A percentile compares a stretch with the other conserved stretches of the same genome.
Evolutionary conservation across 805 yeast genomes (phyloP).

Genomic region (Wickerhamomyces bovis): DNA sequence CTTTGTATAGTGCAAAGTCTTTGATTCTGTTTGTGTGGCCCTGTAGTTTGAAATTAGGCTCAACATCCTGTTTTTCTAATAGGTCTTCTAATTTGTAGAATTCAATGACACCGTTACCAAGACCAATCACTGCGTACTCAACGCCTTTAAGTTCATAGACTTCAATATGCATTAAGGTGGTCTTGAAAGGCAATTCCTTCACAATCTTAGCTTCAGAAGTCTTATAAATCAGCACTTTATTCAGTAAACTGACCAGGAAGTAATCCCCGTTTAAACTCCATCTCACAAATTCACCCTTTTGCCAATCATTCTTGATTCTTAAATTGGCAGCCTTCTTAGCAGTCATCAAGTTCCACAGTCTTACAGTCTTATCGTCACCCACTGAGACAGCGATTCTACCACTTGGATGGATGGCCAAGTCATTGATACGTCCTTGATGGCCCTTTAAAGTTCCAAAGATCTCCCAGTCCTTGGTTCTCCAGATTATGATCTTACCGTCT

Average conservation of each 20-base stretch:
- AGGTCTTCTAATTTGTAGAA: slow-evolving; percentile 43
- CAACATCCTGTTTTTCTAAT: slow-evolving; percentile 21
- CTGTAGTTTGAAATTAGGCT: slow-evolving; percentile 51
- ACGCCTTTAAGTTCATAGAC: slow-evolving; percentile 37
- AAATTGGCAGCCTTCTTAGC: slow-evolving; percentile 85
- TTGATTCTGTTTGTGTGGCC: slow-evolving; percentile 89
- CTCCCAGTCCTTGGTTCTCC: slow-evolving; percentile 99
- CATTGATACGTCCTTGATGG: slow-evolving; percentile 78
- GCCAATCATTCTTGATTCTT: slow-evolving; percentile 65
- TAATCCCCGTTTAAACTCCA: slow-evolving; percentile 67
- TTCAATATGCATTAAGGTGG: slow-evolving; percentile 66
- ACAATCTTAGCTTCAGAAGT: slow-evolving; percentile 56
- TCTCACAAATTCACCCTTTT: slow-evolving; percentile 55
- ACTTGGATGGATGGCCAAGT: slow-evolving; percentile 81
- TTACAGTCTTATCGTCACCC: slow-evolving; percentile 74
- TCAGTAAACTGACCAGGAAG: slow-evolving; percentile 70
- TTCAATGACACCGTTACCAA: slow-evolving; percentile 62
- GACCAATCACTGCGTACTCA: slow-evolving; percentile 62
- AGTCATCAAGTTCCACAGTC: slow-evolving; percentile 96
- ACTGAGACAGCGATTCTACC: slow-evolving; percentile 89
- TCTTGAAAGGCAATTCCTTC: slow-evolving; percentile 43
- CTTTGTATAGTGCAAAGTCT: slow-evolving; percentile 51
- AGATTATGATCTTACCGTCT: slow-evolving; percentile 82
- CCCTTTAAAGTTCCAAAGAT: slow-evolving; percentile 83
- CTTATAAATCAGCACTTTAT: slow-evolving; percentile 57